These are phyloP conservation scores for Esteya vermicola DNA, from an alignment of 2,329 filamentous ascomycete genomes.

Conservation along the genomic window DNA sequence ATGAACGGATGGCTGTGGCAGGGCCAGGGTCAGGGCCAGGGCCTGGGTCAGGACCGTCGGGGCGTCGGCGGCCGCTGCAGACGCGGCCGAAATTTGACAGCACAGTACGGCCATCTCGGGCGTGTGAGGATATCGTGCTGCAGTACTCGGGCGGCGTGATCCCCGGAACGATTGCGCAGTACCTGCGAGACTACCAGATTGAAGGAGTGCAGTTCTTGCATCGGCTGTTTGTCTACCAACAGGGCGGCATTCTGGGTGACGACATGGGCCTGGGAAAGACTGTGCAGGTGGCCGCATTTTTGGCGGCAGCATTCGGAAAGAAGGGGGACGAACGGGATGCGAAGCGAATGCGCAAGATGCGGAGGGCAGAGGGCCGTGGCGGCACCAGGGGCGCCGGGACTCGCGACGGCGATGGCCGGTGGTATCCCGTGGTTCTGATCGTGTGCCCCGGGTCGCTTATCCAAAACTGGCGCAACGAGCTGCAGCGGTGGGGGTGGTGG, in stretches of 20 bases:
- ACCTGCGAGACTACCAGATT: slow-evolving; percentile 83
- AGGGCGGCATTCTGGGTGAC: slow-evolving; percentile 80
- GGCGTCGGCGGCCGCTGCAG: slow-evolving; percentile 23
- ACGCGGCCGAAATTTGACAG: slow-evolving; percentile 57
- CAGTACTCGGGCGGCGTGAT: slow-evolving; percentile 66
- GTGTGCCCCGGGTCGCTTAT: slow-evolving; percentile 83
- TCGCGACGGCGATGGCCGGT: slow-evolving; percentile 26
- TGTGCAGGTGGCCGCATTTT: slow-evolving; percentile 85
- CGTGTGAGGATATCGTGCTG: slow-evolving; percentile 63
- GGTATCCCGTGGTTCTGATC: slow-evolving; percentile 77
- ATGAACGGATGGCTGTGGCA: too few relatives aligned
- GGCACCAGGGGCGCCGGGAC: slow-evolving; percentile 12
- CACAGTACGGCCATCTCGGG: slow-evolving; percentile 48
- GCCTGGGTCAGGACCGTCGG: too few relatives aligned
- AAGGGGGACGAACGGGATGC: slow-evolving; percentile 74
- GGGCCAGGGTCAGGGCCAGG: too few relatives aligned
- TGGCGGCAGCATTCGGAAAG: slow-evolving; percentile 87
- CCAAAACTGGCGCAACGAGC: slow-evolving; percentile 79
- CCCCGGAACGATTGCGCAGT: slow-evolving; percentile 80
- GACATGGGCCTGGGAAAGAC: slow-evolving; percentile 98
- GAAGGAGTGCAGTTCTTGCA: slow-evolving; percentile 77
- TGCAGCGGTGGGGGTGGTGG: slow-evolving; percentile 94
- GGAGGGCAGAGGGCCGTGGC: slow-evolving; percentile 27
- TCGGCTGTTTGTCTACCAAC: slow-evolving; percentile 78
- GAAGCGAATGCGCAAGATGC: slow-evolving; percentile 78